Conservation (phyloP, 2,329 filamentous ascomycete species). For the Cercospora nicotianae region DNA sequence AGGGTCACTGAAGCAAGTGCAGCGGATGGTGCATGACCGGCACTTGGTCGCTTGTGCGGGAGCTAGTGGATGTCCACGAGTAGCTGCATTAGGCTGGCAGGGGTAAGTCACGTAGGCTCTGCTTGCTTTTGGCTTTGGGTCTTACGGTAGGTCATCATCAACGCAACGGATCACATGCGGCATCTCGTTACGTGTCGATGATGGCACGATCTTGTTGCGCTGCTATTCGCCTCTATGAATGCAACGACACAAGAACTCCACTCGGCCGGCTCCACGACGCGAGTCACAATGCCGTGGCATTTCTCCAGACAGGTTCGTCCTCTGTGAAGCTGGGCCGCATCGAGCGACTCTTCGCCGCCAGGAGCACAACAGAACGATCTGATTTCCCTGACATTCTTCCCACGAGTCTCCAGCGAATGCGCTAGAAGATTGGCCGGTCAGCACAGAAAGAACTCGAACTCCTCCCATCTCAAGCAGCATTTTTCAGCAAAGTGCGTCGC, state of each 20-base stretch:
- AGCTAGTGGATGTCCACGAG: constrained; percentile 2
- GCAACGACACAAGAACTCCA: too few relatives aligned
- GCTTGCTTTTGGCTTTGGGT: not conserved
- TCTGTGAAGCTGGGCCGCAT: not conserved
- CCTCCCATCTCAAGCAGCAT: not conserved
- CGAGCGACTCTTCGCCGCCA: not conserved
- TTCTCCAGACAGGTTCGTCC: not conserved
- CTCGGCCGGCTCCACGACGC: too few relatives aligned
- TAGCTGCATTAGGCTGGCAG: not conserved
- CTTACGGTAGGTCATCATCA: not conserved
- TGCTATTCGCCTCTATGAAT: not conserved
- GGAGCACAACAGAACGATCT: not conserved
- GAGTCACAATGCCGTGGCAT: not conserved
- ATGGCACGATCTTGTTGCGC: not conserved
- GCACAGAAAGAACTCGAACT: not conserved
- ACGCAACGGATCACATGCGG: not conserved
- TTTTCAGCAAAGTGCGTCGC: not conserved
- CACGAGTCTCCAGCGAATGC: not conserved
- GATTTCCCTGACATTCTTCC: not conserved
- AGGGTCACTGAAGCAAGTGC: not conserved
- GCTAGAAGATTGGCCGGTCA: not conserved
- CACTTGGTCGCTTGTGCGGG: not conserved
- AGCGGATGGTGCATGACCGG: not conserved
- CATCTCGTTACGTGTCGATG: not conserved
- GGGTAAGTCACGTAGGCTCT: not conserved